A percentile compares a stretch with the other conserved stretches of the same genome.
Conservation (phyloP, 176 grass and related monocot genomes). For the Oryza meridionalis region DNA sequence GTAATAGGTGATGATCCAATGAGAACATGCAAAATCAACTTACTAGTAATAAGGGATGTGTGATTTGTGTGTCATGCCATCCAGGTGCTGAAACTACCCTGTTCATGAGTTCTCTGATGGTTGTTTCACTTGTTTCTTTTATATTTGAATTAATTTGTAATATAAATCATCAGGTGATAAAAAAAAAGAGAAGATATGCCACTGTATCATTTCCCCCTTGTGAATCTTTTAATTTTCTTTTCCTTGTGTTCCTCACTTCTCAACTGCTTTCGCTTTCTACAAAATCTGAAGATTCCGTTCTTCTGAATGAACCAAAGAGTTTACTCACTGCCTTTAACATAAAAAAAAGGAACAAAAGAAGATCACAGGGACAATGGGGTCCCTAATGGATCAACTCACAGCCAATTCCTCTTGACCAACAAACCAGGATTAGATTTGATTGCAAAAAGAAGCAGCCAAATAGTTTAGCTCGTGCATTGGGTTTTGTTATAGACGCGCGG, state of each 20-base stretch:
- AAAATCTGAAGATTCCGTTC: constrained; percentile 22
- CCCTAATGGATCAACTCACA: constrained; percentile 2
- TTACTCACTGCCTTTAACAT: not conserved
- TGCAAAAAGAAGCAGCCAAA: not conserved
- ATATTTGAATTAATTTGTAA: not conserved
- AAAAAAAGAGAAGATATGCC: not conserved
- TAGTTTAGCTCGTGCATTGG: not conserved
- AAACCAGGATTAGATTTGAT: constrained; percentile 2
- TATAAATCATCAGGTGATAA: not conserved
- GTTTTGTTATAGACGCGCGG: too few species aligned
- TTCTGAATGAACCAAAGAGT: constrained; percentile 29
- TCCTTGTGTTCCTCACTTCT: not conserved
- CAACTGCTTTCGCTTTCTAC: constrained; percentile 24
- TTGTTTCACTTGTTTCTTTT: not conserved
- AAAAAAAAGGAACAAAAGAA: constrained; percentile 11
- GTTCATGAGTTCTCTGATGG: constrained; percentile 15
- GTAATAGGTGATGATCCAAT: not conserved
- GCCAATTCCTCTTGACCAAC: not conserved
- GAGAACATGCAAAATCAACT: not conserved
- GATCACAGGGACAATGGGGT: not conserved
- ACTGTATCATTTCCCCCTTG: not conserved
- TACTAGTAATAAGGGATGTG: not conserved
- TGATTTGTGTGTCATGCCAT: constrained; percentile 13
- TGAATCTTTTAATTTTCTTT: not conserved
- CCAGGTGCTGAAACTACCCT: constrained; percentile 32